Base-by-base conservation (phyloP, 257 asterid genomes). In the Nemophila menziesii region DNA sequence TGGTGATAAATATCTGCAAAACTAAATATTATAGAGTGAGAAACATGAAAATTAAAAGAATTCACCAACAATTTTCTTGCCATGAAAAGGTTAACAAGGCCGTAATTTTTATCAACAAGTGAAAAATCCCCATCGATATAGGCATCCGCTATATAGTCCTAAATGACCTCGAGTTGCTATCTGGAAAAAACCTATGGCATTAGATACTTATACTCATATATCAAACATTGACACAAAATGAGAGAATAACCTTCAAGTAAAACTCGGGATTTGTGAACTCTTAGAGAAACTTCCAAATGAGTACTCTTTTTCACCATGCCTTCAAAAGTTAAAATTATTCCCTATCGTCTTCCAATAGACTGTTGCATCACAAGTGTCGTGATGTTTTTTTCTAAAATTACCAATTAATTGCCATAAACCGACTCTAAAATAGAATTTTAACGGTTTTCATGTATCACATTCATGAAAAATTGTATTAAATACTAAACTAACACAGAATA, bases 141-240 rank as follows among this genome's bases (percentile, higher is more conserved):
- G 27, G 95, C 92, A 45, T 87, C 95, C 0, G 95, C 95, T 17
- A n/a, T n/a, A n/a, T n/a, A 87, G 75, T 60, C 97, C 97, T 65
- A 83, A 58, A 57, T 87, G 92, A 10, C 85, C 79, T 68, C 74
- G 77, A 36, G 71, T 79, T 43, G 92, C 93, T 29, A 82, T 75
- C 93, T 81, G 60, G 20, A 7, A 46, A 22, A 22, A 15, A 29
- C 24, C 9, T 16, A 42, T 6, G 14, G 16, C 26, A 46, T 23
- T 5, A 45, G 12, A 33, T n/a, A n/a, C n/a, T n/a, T n/a, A 36
- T 5, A 4, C 15, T 8, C 40, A 5, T 36, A 12, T 37, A 1
- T 3, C 2, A n/a, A n/a, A n/a, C n/a, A n/a, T n/a, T n/a, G n/a
- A n/a, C n/a, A n/a, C n/a, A n/a, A 20, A 38, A 20, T 11, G 11